These are phyloP conservation scores for Populus pruinosa DNA, from an alignment of 345 rosid genomes.

Conservation along the genomic window DNA sequence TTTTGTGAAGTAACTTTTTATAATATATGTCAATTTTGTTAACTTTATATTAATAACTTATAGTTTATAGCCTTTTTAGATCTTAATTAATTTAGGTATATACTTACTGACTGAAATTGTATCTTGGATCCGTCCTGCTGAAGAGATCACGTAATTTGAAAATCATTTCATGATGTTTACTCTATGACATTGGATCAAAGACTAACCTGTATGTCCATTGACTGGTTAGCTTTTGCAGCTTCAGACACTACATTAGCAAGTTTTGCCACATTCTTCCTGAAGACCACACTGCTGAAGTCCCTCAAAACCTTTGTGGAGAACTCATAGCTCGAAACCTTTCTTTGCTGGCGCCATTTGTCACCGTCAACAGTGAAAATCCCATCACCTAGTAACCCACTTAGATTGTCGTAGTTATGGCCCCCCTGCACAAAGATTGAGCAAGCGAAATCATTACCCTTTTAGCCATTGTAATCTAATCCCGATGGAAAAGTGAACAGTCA, in stretches of 20 bases:
- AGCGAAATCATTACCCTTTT: not conserved
- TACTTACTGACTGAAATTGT: too few relatives aligned
- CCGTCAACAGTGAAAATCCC: conserved; percentile 46
- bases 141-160: too few relatives aligned
- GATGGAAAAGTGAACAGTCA: not conserved
- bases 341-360: conserved; percentile 39
- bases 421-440: conserved; percentile 16
- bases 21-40: too few relatives aligned
- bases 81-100: too few relatives aligned
- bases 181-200: too few relatives aligned
- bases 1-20: too few relatives aligned
- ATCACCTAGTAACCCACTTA: conserved; percentile 34
- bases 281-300: conserved; percentile 35
- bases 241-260: conserved; percentile 31
- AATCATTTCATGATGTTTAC: too few relatives aligned
- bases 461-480: not conserved
- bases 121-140: too few relatives aligned
- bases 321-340: conserved; percentile 44
- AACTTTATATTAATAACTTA: too few relatives aligned
- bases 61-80: too few relatives aligned
- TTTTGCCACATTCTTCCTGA: conserved; percentile 30
- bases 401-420: conserved; percentile 1
- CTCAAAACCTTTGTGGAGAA: conserved; percentile 41
- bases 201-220: conserved; percentile 38
- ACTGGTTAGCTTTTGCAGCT: conserved; percentile 17